Percentiles rank a stretch among this genome's conserved stretches.
Conservation (phyloP, 768 basidiomycete genomes). For the Mycena haematopus region DNA sequence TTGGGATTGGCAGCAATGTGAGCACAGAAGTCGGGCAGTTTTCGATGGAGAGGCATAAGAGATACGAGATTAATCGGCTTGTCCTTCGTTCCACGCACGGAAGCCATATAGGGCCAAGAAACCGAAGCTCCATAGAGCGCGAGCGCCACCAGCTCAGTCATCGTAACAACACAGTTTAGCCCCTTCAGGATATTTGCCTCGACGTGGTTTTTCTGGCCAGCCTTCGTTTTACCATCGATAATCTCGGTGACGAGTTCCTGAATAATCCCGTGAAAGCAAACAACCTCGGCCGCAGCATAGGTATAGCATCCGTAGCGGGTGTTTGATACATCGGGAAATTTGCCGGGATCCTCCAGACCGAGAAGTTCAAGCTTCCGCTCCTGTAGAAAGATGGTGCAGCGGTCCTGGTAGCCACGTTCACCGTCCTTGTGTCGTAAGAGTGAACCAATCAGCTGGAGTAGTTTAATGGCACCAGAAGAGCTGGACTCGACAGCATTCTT, state of each 20-base stretch:
- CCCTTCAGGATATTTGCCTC: slow-evolving; percentile 3
- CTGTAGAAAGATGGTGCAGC: slow-evolving; percentile 19
- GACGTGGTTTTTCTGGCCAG: slow-evolving; percentile 1
- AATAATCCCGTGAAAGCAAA: slow-evolving; percentile 24
- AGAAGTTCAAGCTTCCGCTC: slow-evolving; percentile 18
- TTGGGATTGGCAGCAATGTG: too few relatives aligned
- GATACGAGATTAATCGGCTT: too few relatives aligned
- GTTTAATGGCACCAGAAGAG: slow-evolving; percentile 34
- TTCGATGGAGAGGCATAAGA: too few relatives aligned
- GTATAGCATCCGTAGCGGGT: slow-evolving; percentile 12
- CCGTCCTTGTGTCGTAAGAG: slow-evolving; percentile 37
- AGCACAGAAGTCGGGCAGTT: too few relatives aligned
- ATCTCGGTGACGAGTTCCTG: slow-evolving; percentile 26
- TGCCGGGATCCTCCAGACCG: slow-evolving; percentile 3
- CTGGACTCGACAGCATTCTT: slow-evolving; percentile 32
- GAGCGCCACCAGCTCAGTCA: background rate
- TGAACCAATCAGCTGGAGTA: slow-evolving; percentile 31
- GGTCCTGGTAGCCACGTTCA: slow-evolving; percentile 36
- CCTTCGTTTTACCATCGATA: slow-evolving; percentile 28
- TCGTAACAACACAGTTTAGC: background rate
- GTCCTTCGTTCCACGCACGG: background rate
- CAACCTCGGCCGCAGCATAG: background rate
- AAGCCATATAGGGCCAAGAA: background rate
- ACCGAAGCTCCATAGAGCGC: background rate
- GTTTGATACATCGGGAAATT: slow-evolving; percentile 31